Percentiles rank a stretch among this genome's conserved stretches.
Conservation (phyloP, 2,329 filamentous ascomycete species). For the Berkeleyomyces rouxiae region DNA sequence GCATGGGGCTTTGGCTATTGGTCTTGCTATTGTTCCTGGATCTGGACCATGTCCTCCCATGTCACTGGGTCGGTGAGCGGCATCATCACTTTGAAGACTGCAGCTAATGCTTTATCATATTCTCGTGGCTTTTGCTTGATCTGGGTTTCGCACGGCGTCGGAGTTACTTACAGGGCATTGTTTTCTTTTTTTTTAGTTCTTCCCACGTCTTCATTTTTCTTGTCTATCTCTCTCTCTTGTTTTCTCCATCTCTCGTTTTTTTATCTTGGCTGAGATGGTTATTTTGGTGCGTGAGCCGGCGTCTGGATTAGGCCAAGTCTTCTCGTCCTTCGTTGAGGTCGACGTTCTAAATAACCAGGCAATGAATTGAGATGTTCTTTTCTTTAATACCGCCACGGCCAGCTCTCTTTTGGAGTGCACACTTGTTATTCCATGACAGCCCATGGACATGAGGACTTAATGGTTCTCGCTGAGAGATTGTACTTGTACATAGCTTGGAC, state of each 20-base stretch:
- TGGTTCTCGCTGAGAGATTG: neutral
- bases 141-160: conserved; percentile 13
- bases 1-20: neutral
- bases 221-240: neutral
- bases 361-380: neutral
- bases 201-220: conserved; percentile 6
- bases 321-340: neutral
- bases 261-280: neutral
- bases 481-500: neutral
- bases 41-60: neutral
- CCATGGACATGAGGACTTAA: neutral
- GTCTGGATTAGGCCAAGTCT: too few relatives aligned
- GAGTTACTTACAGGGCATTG: conserved; percentile 14
- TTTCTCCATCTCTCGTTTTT: neutral
- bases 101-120: conserved; percentile 13
- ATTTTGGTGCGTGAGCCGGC: too few relatives aligned
- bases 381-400: neutral
- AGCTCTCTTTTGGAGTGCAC: neutral
- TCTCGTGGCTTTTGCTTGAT: conserved; percentile 11
- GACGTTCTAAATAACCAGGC: neutral
- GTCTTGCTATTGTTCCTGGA: neutral
- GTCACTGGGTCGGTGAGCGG: neutral
- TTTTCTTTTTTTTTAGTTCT: conserved; percentile 7
- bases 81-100: neutral
- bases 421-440: neutral